Conservation (phyloP, 75 land plant genomes). For the Pinus taeda region DNA sequence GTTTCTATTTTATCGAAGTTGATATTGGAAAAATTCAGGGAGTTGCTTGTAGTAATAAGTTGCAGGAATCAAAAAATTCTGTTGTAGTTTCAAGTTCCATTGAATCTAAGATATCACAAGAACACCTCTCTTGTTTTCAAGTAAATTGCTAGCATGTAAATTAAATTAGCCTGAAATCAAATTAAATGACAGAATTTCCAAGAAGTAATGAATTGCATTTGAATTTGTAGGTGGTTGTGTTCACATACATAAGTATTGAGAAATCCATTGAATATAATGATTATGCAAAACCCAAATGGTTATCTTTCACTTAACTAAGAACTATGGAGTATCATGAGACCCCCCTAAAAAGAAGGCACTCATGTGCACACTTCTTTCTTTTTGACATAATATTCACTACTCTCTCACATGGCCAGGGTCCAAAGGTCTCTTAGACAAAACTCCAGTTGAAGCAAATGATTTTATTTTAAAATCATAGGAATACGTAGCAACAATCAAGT, state of each 20-base stretch:
- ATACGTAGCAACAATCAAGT: slow-evolving; percentile 54
- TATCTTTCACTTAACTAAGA: slow-evolving; percentile 87
- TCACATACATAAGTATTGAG: slow-evolving; percentile 60
- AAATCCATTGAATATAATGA: slow-evolving; percentile 69
- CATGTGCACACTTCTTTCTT: slow-evolving; percentile 95
- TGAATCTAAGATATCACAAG: slow-evolving; percentile 28
- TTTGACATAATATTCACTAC: slow-evolving; percentile 91
- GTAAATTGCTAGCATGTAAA: slow-evolving; percentile 3
- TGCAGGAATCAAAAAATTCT: slow-evolving; percentile 67
- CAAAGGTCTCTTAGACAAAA: slow-evolving; percentile 84
- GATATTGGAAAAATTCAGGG: slow-evolving; percentile 75
- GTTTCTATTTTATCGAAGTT: slow-evolving; percentile 63
- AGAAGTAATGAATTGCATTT: background rate
- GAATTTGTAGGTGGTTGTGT: slow-evolving; percentile 64
- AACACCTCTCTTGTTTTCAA: slow-evolving; percentile 58
- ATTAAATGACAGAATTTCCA: too few relatives aligned
- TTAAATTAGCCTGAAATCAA: background rate
- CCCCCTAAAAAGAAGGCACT: slow-evolving; percentile 98
- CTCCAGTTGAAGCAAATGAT: slow-evolving; percentile 79
- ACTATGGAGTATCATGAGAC: slow-evolving; percentile 93
- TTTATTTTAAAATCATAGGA: slow-evolving; percentile 62
- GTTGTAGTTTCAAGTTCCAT: slow-evolving; percentile 44
- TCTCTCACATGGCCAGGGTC: slow-evolving; percentile 93
- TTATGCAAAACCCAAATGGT: slow-evolving; percentile 97
- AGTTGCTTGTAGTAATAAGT: slow-evolving; percentile 58